Conservation (phyloP, 371 early-diverging fungal genomes). For the Mucor sp. region DNA sequence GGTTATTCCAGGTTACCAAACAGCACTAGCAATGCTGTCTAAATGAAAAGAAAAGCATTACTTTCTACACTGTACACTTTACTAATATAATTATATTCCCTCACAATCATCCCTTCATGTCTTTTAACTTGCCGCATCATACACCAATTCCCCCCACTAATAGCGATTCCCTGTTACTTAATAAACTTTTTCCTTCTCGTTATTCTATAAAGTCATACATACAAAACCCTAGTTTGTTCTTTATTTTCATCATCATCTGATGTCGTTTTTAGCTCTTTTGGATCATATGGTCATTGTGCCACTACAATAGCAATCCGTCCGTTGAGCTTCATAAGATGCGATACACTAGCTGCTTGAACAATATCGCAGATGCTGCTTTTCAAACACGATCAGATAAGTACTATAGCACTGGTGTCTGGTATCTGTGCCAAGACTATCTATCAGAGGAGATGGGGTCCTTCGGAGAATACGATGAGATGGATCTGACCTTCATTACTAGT, state of each 20-base stretch:
- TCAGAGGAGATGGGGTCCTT: background rate
- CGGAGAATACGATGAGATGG: background rate
- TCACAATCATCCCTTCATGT: background rate
- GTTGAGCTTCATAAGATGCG: background rate
- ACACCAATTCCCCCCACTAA: background rate
- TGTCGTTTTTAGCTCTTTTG: background rate
- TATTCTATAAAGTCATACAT: background rate
- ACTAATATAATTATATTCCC: background rate
- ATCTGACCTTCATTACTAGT: background rate
- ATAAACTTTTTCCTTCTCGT: background rate
- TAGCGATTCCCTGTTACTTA: background rate
- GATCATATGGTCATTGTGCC: background rate
- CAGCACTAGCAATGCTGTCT: background rate
- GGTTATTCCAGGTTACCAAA: slow-evolving; percentile 10
- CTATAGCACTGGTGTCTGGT: background rate
- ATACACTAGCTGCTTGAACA: background rate
- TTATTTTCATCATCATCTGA: background rate
- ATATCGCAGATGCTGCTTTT: background rate
- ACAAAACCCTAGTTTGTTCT: background rate
- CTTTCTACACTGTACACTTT: background rate
- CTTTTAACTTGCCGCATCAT: background rate
- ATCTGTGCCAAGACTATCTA: background rate
- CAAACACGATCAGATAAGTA: background rate
- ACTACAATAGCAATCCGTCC: background rate
- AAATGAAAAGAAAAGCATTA: background rate